Evolutionary conservation across 1,284 basidiomycete genomes (phyloP), one percentile per base, ranked within the genome.

Genomic region (Afroboletus lepidellus): DNA sequence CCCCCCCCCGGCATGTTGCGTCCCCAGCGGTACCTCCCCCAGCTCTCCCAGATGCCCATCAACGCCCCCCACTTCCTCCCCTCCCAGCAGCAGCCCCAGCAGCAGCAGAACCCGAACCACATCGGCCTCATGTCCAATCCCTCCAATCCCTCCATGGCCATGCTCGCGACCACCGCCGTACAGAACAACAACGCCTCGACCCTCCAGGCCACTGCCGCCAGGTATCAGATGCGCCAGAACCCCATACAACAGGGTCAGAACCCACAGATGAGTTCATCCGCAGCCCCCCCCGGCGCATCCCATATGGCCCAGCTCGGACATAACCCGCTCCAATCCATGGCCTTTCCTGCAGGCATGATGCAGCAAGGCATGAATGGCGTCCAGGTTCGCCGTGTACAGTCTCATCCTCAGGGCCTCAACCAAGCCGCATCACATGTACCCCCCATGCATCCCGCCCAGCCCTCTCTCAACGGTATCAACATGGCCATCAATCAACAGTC

Each of bases 1-100:
- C 98, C 96, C 97, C 57, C 60, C 48, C 50, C 60, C 56, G 76
- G 79, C 56, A 72, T 81, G 70, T 59, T 81, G 36, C 77, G 77
- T 50, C 2, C 52, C 8, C 70, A 70, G 50, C 69, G 64, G 62
- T 66, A 69, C 60, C 71, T 79, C 53, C 65, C 73, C 30, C 74
- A 74, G 59, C 69, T 76, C 56, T 55, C 70, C 46, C 65, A 75
- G 50, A 60, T 81, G 32, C 62, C 70, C 55, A 74, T 76, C 48
- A 69, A 69, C 53, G 50, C 66, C 47, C 57, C 60, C 50, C 72
- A 66, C 48, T 76, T 79, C 38, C 68, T 74, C 36, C 67, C 72
- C 46, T 70, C 72, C 23, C 64, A 71, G 69, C 59, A 70, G 64
- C 64, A 67, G 61, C 58, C 56, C 16, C 70, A 67, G 43, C 66